Evolutionary conservation across 1,284 basidiomycete species (phyloP).

Genomic region (Laetiporus sulphureus): DNA sequence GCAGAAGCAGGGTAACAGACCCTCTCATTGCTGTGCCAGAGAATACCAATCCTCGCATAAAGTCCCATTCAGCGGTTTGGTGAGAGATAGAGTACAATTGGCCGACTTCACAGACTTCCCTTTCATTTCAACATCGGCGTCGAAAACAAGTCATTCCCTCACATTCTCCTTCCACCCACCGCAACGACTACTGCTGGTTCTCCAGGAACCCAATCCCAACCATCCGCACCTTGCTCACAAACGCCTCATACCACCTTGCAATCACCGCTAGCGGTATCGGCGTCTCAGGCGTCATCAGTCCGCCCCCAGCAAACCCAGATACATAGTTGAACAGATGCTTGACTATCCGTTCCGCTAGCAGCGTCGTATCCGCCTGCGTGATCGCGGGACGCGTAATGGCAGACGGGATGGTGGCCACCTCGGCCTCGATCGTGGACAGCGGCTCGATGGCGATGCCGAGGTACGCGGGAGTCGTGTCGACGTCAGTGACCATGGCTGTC

Average conservation of each 20-base stretch:
- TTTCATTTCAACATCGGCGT: too few relatives aligned
- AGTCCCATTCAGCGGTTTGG: too few relatives aligned
- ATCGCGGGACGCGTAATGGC: conserved; percentile 20
- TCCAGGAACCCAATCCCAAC: conserved; percentile 75
- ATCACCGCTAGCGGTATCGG: conserved; percentile 73
- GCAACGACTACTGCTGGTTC: conserved; percentile 51
- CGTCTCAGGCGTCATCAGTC: conserved; percentile 49
- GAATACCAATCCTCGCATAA: too few relatives aligned
- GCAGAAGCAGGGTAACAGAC: too few relatives aligned
- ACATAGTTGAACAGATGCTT: conserved; percentile 82
- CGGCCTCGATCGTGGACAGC: conserved; percentile 46
- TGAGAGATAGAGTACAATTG: too few relatives aligned
- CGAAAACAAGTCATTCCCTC: too few relatives aligned
- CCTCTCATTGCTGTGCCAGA: too few relatives aligned
- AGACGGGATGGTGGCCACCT: conserved; percentile 43
- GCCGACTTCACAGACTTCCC: too few relatives aligned
- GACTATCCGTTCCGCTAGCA: conserved; percentile 59
- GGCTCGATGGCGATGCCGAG: conserved; percentile 72
- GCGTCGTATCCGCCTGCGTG: conserved; percentile 28
- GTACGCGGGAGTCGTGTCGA: too few relatives aligned
- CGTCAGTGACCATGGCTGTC: conserved; percentile 43
- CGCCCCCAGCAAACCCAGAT: conserved; percentile 62
- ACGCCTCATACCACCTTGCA: conserved; percentile 78
- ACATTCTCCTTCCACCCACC: too few relatives aligned
- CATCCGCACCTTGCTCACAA: conserved; percentile 66